These are phyloP conservation scores for Graphilbum ipis-grandicollis DNA, from an alignment of 2,329 filamentous ascomycete genomes.

Conservation along the genomic window DNA sequence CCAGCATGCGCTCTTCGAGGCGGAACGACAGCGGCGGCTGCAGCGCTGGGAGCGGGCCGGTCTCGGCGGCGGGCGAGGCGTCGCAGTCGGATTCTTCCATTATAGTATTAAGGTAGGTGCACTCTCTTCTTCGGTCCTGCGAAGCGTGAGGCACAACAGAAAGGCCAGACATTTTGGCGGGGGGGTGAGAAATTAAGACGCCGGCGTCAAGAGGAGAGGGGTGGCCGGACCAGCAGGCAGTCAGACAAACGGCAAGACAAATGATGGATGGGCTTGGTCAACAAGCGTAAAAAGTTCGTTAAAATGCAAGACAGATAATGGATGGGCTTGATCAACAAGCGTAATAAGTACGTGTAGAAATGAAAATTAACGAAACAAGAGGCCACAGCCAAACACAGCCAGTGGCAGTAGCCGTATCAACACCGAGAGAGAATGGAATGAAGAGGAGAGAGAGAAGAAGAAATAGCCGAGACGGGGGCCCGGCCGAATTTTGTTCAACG, in stretches of 20 bases:
- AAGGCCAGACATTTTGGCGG: slow-evolving; percentile 28
- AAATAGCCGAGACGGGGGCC: too few species aligned
- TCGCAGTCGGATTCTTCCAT: slow-evolving; percentile 26
- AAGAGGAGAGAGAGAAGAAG: too few species aligned
- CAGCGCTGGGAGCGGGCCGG: not conserved
- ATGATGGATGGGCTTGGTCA: slow-evolving; percentile 27
- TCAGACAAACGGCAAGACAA: slow-evolving; percentile 8
- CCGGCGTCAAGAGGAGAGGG: slow-evolving; percentile 17
- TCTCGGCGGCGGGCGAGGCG: slow-evolving; percentile 2
- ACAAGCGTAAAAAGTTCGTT: slow-evolving; percentile 18
- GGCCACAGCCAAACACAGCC: too few species aligned
- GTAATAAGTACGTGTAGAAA: too few species aligned
- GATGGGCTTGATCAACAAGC: slow-evolving; percentile 29
- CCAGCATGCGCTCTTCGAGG: slow-evolving; percentile 15
- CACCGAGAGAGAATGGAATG: too few species aligned
- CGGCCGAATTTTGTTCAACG: too few species aligned
- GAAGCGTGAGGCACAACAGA: slow-evolving; percentile 29
- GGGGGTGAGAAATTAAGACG: slow-evolving; percentile 10
- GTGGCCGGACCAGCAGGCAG: slow-evolving; percentile 6
- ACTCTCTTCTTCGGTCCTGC: slow-evolving; percentile 36
- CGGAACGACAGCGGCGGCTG: not conserved
- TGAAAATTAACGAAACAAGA: too few species aligned
- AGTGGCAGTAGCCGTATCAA: too few species aligned
- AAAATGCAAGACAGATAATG: slow-evolving; percentile 16
- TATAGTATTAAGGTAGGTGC: slow-evolving; percentile 43